Evolutionary conservation across 495 filamentous ascomycete genomes (phyloP).

Genomic region (Aspergillus sparsus): DNA sequence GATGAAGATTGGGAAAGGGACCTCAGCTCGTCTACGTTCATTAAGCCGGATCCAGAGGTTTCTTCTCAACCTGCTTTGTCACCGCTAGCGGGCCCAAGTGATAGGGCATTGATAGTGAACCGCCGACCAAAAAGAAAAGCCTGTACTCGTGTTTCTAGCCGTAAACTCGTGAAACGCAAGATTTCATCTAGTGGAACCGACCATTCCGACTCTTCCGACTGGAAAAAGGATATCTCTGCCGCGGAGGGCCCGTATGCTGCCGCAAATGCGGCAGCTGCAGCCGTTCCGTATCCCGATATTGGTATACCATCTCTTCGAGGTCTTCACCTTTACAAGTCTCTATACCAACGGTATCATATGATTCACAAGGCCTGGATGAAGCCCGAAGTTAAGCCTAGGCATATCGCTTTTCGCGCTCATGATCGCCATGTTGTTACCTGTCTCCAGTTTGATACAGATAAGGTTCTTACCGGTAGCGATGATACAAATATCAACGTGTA

Average conservation of each 20-base stretch:
- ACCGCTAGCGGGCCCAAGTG: conserved; percentile 32
- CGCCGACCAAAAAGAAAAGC: conserved; percentile 58
- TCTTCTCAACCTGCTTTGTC: conserved; percentile 26
- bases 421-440: conserved; percentile 97
- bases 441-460: conserved; percentile 95
- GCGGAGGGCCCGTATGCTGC: conserved; percentile 83
- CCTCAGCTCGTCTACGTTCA: conserved; percentile 55
- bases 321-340: conserved; percentile 92
- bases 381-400: conserved; percentile 79
- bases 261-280: conserved; percentile 75
- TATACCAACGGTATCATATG: conserved; percentile 88
- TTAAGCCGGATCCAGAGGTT: conserved; percentile 50
- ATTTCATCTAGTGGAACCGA: conserved; percentile 48
- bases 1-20: conserved; percentile 77
- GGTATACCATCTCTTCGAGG: conserved; percentile 76
- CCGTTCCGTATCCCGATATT: conserved; percentile 77
- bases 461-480: conserved; percentile 96
- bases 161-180: conserved; percentile 59
- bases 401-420: conserved; percentile 94
- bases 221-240: conserved; percentile 44
- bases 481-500: conserved; percentile 99
- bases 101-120: conserved; percentile 31
- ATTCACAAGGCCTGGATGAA: conserved; percentile 91
- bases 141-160: conserved; percentile 43
- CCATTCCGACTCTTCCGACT: conserved; percentile 40